phyloP scores from a whole-genome alignment of 352 stramenopile species.

The Pythium sp. region DNA sequence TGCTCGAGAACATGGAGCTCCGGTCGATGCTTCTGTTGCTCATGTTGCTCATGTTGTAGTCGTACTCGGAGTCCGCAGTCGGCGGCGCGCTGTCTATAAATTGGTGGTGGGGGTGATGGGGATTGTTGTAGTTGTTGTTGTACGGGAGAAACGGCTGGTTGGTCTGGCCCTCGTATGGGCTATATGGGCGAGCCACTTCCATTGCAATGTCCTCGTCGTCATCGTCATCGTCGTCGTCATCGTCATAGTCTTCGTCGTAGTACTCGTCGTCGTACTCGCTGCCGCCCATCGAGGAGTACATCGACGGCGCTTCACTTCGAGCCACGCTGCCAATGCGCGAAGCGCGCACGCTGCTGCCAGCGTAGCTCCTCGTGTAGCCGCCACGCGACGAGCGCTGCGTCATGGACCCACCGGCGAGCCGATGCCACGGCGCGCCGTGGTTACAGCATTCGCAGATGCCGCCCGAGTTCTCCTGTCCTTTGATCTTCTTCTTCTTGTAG shows the following conservation, averaged over 20 bases:
- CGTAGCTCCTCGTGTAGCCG: constrained; percentile 10
- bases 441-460: constrained; percentile 69
- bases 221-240: constrained; percentile 38
- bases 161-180: constrained; percentile 11
- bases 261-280: constrained; percentile 38
- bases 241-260: constrained; percentile 19
- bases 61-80: not conserved
- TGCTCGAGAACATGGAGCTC: constrained; percentile 47
- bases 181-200: constrained; percentile 61
- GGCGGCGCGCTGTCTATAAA: constrained; percentile 4
- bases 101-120: constrained; percentile 1
- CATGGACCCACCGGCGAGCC: constrained; percentile 49
- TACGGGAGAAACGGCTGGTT: not conserved
- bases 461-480: constrained; percentile 43
- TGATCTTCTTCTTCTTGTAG: constrained; percentile 52
- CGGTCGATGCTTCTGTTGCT: constrained; percentile 21
- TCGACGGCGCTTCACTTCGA: constrained; percentile 12
- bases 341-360: constrained; percentile 15
- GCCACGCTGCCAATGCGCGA: constrained; percentile 36
- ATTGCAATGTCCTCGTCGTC: constrained; percentile 77
- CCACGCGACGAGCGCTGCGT: constrained; percentile 14
- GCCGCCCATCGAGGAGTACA: constrained; percentile 11
- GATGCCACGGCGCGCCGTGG: constrained; percentile 72
- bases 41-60: constrained; percentile 1
- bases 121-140: not conserved